A percentile compares a stretch with the other conserved stretches of the same genome.
These are phyloP conservation scores for Vigna unguiculata DNA, from an alignment of 306 rosid species.

Conservation along the genomic window DNA sequence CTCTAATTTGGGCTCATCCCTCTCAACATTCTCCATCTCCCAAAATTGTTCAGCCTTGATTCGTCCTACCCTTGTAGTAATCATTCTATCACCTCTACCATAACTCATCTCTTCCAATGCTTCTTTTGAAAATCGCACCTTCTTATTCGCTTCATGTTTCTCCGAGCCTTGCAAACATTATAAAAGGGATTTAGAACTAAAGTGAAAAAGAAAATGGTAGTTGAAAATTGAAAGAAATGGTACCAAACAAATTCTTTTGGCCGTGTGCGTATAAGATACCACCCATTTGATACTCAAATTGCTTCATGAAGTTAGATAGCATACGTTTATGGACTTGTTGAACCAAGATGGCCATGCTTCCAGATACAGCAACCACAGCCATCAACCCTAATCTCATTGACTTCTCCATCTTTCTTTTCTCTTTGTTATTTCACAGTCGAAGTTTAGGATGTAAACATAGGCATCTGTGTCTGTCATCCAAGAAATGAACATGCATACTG, in stretches of 20 bases:
- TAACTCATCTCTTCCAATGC: constrained; percentile 54
- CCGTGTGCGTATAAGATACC: constrained; percentile 23
- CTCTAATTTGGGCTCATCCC: constrained; percentile 37
- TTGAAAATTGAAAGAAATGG: neutral
- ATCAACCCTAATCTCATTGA: constrained; percentile 67
- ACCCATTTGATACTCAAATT: constrained; percentile 62
- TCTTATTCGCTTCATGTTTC: constrained; percentile 62
- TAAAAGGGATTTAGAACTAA: neutral
- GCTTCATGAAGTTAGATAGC: constrained; percentile 76
- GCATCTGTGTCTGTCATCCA: neutral
- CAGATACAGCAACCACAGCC: constrained; percentile 86
- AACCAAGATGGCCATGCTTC: constrained; percentile 69
- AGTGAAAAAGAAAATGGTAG: neutral
- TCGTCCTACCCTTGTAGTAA: constrained; percentile 16
- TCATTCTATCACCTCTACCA: constrained; percentile 11
- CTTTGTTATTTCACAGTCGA: neutral
- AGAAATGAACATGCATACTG: constrained; percentile 31
- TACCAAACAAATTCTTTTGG: constrained; percentile 4
- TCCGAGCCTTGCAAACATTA: constrained; percentile 10
- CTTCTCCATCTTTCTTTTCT: constrained; percentile 53
- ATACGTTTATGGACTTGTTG: constrained; percentile 80
- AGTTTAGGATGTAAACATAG: neutral
- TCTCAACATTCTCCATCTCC: constrained; percentile 10
- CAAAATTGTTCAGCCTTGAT: constrained; percentile 17
- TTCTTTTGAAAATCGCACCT: constrained; percentile 71